Evolutionary conservation across 176 grass and related monocot species (phyloP), one percentile per base, ranked within the genome.

Genomic region (Poa pratensis): DNA sequence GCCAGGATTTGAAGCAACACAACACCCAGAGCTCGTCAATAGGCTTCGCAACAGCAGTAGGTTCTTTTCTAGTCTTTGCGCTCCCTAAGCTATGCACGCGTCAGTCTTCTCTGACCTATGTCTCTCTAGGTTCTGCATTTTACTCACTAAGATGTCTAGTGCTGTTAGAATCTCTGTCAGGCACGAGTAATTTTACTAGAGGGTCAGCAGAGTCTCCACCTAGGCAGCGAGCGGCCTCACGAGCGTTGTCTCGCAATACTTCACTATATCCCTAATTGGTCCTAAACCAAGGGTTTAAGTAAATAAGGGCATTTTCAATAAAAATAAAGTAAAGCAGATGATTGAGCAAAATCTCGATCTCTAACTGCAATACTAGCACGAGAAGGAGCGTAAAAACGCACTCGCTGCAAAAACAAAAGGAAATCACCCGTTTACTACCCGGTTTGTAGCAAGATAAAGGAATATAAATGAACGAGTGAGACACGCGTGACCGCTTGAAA

Each of bases 341-440:
- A 26, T 19, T 1, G 64, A 67, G 64, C 30, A 3, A 19, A 1
- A 69, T n/a, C 3, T 58, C 19, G 8, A 58, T 34, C 64, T 9
- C 1, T 13, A 18, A 34, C 30, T 39, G 30, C 63, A 65, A 65
- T 16, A 20, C 57, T 60, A n/a, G 23, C 23, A 63, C 23, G 60
- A 63, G 24, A 63, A 5, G 60, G 60, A 63, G 60, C 60, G 60
- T 61, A n/a, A 61, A 61, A 61, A 61, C 22, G 23, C 58, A 61
- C 58, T 26, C n/a, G 58, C 22, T 22, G 58, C 22, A 24, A 24
- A 45, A 45, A 45, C 26, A 61, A 14, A 26, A 9, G 9, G 10
- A 26, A 60, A 61, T 26, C 58, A 24, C 58, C 58, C 58, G 58
- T 61, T 61, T 61, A 26, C 58, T 46, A 72, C 69, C 67, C 69